Evolutionary conservation across 1,139 yeast genomes (phyloP), one percentile per base, ranked within the genome.

Genomic region (Scheffersomyces quercinus): DNA sequence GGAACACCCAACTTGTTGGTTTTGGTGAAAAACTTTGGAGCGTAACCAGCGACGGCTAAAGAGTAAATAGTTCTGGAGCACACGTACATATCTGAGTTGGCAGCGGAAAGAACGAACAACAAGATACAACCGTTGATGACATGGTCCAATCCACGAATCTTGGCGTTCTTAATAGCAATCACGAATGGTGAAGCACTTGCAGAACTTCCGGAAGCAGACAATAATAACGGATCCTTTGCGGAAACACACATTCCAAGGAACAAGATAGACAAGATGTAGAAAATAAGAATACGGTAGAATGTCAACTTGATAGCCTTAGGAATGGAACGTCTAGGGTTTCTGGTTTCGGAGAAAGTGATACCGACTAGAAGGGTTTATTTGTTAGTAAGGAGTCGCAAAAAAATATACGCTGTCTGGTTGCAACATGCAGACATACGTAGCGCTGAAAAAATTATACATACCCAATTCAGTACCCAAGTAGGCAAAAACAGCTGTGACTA

Each of bases 161-260:
- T 53, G 29, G 79, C 77, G 52, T 73, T 73, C 46, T 66, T 70
- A 52, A 73, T 73, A 43, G 78, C 79, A 64, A 73, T 73, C 44
- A 73, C 79, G 48, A 86, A 86, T 36, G 95, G 95, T 13, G 93
- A 85, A n/a, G 91, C 88, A 44, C 85, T 75, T 13, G 88, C 88
- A 44, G 80, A 73, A 11, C 77, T 73, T 29, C 79, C 75, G 10
- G 62, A 50, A 1, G 60, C 59, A 15, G 75, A 71, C 60, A 55
- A 49, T 54, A 83, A 73, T 48, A 70, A 61, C 35, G 81, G 80
- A 62, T 85, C 91, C 54, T 75, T 78, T 50, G 83, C 82, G 31
- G 90, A 82, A 42, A 87, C 93, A 63, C 87, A 79, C 81, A 85
- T 75, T 45, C 93, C 91, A 53, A 86, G 67, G 55, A 85, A 70